These are phyloP conservation scores for Saccharomycopsis sp. DNA, from an alignment of 805 yeast genomes.

Conservation along the genomic window DNA sequence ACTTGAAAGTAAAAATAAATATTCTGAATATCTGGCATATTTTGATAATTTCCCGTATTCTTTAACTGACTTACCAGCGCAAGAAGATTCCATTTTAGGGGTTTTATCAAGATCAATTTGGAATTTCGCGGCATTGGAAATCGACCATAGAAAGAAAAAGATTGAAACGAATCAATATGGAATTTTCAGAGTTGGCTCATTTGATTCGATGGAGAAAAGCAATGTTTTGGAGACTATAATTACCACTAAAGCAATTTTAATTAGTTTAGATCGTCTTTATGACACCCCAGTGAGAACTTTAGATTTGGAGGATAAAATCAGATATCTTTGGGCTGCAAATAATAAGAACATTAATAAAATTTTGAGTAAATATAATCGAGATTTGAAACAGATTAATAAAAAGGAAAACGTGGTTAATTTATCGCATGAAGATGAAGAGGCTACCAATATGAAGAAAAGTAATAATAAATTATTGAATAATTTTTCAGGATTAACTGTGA, in stretches of 20 bases:
- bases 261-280: conserved; percentile 30
- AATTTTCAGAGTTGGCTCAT: conserved; percentile 79
- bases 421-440: background rate
- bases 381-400: conserved; percentile 17
- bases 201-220: conserved; percentile 85
- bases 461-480: conserved; percentile 13
- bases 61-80: conserved; percentile 9
- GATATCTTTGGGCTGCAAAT: conserved; percentile 10
- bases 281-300: conserved; percentile 3
- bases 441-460: conserved; percentile 5
- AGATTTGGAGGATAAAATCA: conserved; percentile 19
- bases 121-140: conserved; percentile 80
- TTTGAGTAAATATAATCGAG: conserved; percentile 17
- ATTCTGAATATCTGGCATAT: too few species aligned
- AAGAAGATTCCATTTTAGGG: conserved; percentile 46
- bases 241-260: conserved; percentile 55
- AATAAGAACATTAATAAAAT: conserved; percentile 12
- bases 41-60: conserved; percentile 19
- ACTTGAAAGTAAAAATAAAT: conserved; percentile 5
- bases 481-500: conserved; percentile 19
- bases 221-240: conserved; percentile 67
- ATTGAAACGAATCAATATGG: conserved; percentile 81
- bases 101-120: conserved; percentile 56
- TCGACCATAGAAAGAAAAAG: conserved; percentile 52
- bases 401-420: conserved; percentile 12